These are phyloP conservation scores for Neonectria coccinea DNA, from an alignment of 2,329 filamentous ascomycete species.

Conservation along the genomic window DNA sequence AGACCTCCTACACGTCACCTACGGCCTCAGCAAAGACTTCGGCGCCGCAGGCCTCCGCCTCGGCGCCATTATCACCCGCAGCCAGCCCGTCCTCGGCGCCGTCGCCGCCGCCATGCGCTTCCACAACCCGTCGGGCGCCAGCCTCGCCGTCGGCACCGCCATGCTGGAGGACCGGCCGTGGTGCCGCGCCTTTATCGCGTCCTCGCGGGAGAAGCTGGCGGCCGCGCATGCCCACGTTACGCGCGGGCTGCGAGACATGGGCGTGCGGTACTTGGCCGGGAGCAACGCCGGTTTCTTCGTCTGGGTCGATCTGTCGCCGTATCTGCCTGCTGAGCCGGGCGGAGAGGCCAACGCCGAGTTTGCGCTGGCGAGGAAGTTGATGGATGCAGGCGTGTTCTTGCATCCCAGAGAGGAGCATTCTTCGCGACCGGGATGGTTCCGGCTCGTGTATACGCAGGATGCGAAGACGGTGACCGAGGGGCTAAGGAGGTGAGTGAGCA, in stretches of 20 bases:
- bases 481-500: slow-evolving; percentile 47
- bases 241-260: slow-evolving; percentile 51
- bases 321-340: slow-evolving; percentile 48
- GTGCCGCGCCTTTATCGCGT: slow-evolving; percentile 57
- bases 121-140: slow-evolving; percentile 59
- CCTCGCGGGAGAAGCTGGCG: slow-evolving; percentile 54
- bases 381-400: slow-evolving; percentile 62
- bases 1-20: slow-evolving; percentile 62
- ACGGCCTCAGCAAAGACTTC: slow-evolving; percentile 63
- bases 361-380: slow-evolving; percentile 56
- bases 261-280: slow-evolving; percentile 57
- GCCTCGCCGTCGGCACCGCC: slow-evolving; percentile 56
- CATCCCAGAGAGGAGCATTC: slow-evolving; percentile 61
- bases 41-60: slow-evolving; percentile 64
- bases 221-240: slow-evolving; percentile 56
- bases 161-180: slow-evolving; percentile 61
- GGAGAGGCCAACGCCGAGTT: slow-evolving; percentile 55
- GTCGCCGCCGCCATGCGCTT: slow-evolving; percentile 58
- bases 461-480: slow-evolving; percentile 52
- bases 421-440: slow-evolving; percentile 63
- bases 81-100: slow-evolving; percentile 47
- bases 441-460: slow-evolving; percentile 63
- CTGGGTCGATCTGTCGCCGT: slow-evolving; percentile 63
- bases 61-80: slow-evolving; percentile 60
- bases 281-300: slow-evolving; percentile 70